Evolutionary conservation across 441 rosid species (phyloP).

Genomic region (Pelargonium citronellum): DNA sequence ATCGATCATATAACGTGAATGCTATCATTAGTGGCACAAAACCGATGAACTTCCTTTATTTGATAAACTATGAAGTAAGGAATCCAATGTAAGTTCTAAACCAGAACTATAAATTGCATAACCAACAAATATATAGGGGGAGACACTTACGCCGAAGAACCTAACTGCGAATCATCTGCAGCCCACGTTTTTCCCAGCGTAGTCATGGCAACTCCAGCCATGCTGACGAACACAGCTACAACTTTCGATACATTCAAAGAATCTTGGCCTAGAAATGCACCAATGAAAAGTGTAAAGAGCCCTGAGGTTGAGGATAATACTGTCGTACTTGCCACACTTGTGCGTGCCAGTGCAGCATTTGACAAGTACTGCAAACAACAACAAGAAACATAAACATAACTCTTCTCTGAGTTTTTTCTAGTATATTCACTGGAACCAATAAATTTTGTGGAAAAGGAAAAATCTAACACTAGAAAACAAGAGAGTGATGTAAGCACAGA

Average conservation of each 20-base stretch:
- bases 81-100: too few relatives aligned
- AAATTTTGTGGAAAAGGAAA: neutral
- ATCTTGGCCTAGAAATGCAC: conserved; percentile 84
- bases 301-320: conserved; percentile 95
- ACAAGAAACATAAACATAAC: neutral
- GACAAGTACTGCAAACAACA: conserved; percentile 62
- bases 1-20: too few relatives aligned
- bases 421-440: neutral
- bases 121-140: neutral
- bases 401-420: neutral
- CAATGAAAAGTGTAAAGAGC: conserved; percentile 94
- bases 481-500: neutral
- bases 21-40: too few relatives aligned
- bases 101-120: neutral
- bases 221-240: conserved; percentile 80
- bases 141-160: conserved; percentile 50
- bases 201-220: conserved; percentile 96
- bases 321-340: conserved; percentile 97
- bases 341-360: conserved; percentile 93
- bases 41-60: too few relatives aligned
- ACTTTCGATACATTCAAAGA: conserved; percentile 69
- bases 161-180: conserved; percentile 62
- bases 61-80: too few relatives aligned
- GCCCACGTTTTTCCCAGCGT: conserved; percentile 97
- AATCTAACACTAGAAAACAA: neutral